These are phyloP conservation scores for Ephemerocybe angulata DNA, from an alignment of 768 basidiomycete genomes.

Conservation along the genomic window DNA sequence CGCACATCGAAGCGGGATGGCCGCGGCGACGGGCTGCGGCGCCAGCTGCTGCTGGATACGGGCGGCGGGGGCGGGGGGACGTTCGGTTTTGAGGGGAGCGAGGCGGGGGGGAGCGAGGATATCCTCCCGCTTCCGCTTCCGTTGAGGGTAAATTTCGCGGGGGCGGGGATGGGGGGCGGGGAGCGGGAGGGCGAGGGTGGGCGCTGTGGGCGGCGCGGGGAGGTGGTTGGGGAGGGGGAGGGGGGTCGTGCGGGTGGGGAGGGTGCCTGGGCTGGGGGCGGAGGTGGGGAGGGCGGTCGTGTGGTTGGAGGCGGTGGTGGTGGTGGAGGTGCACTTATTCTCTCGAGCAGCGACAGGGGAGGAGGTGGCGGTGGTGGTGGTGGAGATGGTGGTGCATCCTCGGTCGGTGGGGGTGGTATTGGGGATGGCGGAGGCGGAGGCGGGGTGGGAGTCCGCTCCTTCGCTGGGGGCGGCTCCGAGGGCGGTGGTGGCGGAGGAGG, in stretches of 20 bases:
- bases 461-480: constrained; percentile 18
- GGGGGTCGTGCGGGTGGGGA: not conserved
- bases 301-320: constrained; percentile 12
- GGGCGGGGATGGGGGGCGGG: constrained; percentile 8
- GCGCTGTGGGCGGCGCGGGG: not conserved
- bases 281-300: constrained; percentile 17
- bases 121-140: not conserved
- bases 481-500: constrained; percentile 19
- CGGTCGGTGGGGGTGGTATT: constrained; percentile 32
- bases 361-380: constrained; percentile 26
- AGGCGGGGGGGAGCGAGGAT: constrained; percentile 15
- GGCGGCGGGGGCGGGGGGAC: not conserved
- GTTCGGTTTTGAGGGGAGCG: constrained; percentile 19
- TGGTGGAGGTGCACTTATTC: constrained; percentile 26
- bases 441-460: constrained; percentile 15
- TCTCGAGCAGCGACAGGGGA: constrained; percentile 15
- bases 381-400: constrained; percentile 29
- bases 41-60: not conserved
- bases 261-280: constrained; percentile 18
- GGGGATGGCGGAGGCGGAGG: constrained; percentile 31
- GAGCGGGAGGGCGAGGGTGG: not conserved
- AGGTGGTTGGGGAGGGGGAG: not conserved
- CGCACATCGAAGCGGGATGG: not conserved
- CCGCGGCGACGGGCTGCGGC: not conserved
- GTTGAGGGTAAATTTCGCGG: not conserved